These are phyloP conservation scores for Trapa bicornis DNA, from an alignment of 345 rosid species.

Conservation along the genomic window DNA sequence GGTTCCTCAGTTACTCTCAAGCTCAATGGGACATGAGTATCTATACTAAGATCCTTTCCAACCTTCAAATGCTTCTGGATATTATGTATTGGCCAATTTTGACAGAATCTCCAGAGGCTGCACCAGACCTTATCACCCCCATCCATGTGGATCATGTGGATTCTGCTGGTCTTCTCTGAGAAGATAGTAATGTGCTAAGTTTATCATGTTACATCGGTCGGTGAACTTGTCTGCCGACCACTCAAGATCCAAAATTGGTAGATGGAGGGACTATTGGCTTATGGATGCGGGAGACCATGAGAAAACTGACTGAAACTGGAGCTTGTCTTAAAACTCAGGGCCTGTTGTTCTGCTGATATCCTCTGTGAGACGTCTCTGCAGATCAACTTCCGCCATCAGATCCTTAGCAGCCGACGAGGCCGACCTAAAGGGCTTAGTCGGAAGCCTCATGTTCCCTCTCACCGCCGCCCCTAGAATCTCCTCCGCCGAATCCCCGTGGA, in stretches of 20 bases:
- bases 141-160: no score
- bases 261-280: no score
- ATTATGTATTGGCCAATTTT: background rate
- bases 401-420: slow-evolving; percentile 51
- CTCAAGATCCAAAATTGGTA: slow-evolving; percentile 29
- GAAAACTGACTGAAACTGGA: background rate
- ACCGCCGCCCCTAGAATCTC: slow-evolving; percentile 56
- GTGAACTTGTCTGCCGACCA: slow-evolving; percentile 17
- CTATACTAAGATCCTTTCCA: no score
- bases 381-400: slow-evolving; percentile 61
- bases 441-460: slow-evolving; percentile 69
- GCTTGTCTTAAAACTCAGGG: slow-evolving; percentile 25
- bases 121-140: background rate
- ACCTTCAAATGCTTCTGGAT: no score
- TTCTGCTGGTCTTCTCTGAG: no score
- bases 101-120: background rate
- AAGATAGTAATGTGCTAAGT: background rate
- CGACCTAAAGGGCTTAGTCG: slow-evolving; percentile 26
- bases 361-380: slow-evolving; percentile 62
- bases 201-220: background rate
- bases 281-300: background rate
- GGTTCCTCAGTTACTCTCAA: no score
- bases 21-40: no score
- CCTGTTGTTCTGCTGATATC: slow-evolving; percentile 68
- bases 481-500: slow-evolving; percentile 52